phyloP scores from a whole-genome alignment of 768 basidiomycete genomes.

The Jaapia argillacea region DNA sequence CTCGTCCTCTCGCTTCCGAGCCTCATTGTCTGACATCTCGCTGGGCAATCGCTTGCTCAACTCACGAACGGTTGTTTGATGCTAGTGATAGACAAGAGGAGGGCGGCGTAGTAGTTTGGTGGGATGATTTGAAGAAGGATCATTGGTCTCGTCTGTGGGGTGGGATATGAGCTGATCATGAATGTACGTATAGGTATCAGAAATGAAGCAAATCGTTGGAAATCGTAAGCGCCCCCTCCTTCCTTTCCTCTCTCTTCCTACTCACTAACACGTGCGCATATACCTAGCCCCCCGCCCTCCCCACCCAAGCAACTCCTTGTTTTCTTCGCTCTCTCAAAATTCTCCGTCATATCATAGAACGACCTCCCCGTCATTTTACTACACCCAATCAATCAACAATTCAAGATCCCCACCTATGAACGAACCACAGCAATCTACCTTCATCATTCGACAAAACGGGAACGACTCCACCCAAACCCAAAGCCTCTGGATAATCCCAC shows the following conservation, averaged over 20 bases:
- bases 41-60: slow-evolving; percentile 66
- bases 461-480: too few relatives aligned
- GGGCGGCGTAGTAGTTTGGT: slow-evolving; percentile 67
- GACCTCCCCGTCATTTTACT: slow-evolving; percentile 78
- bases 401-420: not conserved
- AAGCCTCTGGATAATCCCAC: too few relatives aligned
- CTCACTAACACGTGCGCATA: slow-evolving; percentile 10
- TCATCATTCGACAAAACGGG: slow-evolving; percentile 27
- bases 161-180: too few relatives aligned
- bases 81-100: slow-evolving; percentile 81
- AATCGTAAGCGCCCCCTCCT: too few relatives aligned
- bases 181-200: slow-evolving; percentile 7
- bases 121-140: slow-evolving; percentile 90
- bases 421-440: not conserved
- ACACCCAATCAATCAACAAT: slow-evolving; percentile 67
- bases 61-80: slow-evolving; percentile 83
- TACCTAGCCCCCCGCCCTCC: slow-evolving; percentile 62
- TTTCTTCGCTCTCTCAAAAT: slow-evolving; percentile 70
- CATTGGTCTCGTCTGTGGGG: too few relatives aligned
- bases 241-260: not conserved
- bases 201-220: slow-evolving; percentile 12
- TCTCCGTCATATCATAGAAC: slow-evolving; percentile 64
- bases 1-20: slow-evolving; percentile 52
- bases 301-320: slow-evolving; percentile 82
- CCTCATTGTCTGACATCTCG: slow-evolving; percentile 54